phyloP scores from a whole-genome alignment of 148 eudicot genomes.

The Vaccinium macrocarpon region DNA sequence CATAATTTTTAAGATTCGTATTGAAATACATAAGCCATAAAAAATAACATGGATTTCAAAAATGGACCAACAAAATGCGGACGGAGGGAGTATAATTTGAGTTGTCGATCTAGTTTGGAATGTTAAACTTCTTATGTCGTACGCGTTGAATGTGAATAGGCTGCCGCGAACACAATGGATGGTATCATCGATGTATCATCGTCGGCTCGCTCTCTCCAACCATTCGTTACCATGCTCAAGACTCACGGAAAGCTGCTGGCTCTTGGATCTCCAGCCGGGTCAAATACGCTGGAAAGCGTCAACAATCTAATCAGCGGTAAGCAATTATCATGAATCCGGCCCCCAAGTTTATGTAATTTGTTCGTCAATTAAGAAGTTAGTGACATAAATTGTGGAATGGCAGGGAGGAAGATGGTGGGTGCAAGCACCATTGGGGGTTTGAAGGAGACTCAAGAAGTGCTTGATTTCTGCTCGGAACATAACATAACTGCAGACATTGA shows the following conservation, averaged over 20 bases:
- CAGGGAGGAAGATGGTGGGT: constrained; percentile 12
- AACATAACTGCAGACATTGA: constrained; percentile 6
- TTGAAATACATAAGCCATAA: no score
- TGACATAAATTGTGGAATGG: no score
- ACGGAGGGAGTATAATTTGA: no score
- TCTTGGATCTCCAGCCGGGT: no score
- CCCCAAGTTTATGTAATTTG: no score
- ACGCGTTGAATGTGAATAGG: constrained; percentile 1
- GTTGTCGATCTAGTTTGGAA: no score
- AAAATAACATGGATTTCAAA: no score
- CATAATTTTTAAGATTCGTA: no score
- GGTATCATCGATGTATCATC: neutral
- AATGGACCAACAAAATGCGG: no score
- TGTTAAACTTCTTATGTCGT: no score
- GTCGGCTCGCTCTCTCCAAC: neutral
- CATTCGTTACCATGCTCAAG: neutral
- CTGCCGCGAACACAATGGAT: constrained; percentile 1
- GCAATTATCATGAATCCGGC: neutral
- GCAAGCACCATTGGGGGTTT: neutral
- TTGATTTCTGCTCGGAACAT: constrained; percentile 1
- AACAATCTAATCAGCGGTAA: neutral
- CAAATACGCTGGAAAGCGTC: no score
- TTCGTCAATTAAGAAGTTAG: no score
- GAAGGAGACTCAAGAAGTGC: constrained; percentile 16
- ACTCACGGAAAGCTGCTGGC: neutral